Evolutionary conservation across 495 filamentous ascomycete species (phyloP).

Genomic region (Clohesyomyces aquaticus): DNA sequence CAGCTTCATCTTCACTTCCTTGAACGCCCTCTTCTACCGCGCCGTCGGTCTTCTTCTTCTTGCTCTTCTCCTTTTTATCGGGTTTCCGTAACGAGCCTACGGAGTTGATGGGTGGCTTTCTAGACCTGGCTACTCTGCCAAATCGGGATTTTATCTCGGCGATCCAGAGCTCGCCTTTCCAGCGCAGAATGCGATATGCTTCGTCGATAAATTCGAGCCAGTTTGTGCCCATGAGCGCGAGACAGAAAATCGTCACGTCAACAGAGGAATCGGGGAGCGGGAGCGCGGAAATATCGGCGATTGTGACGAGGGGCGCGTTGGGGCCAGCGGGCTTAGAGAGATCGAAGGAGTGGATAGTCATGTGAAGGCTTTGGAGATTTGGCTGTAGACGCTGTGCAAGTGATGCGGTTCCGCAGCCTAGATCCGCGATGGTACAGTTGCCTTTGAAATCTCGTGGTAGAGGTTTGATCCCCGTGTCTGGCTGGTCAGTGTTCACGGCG

Average conservation of each 20-base stretch:
- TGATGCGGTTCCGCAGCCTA: conserved; percentile 80
- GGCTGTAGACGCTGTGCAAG: conserved; percentile 65
- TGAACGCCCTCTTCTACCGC: conserved; percentile 50
- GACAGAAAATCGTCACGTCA: conserved; percentile 88
- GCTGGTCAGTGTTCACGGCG: conserved; percentile 18
- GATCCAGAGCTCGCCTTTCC: conserved; percentile 94
- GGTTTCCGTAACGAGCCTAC: conserved; percentile 47
- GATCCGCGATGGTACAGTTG: conserved; percentile 77
- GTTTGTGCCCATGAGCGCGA: conserved; percentile 98
- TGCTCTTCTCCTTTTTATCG: conserved; percentile 60
- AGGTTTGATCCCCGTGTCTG: conserved; percentile 41
- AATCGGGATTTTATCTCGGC: conserved; percentile 95
- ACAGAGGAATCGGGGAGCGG: conserved; percentile 71
- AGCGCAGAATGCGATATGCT: conserved; percentile 84
- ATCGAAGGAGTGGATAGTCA: conserved; percentile 71
- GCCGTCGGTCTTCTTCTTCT: conserved; percentile 40
- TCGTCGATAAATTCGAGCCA: conserved; percentile 96
- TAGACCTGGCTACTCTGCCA: conserved; percentile 67
- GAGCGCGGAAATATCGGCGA: conserved; percentile 83
- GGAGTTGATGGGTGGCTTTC: conserved; percentile 55
- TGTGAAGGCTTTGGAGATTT: conserved; percentile 58
- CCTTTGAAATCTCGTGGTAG: conserved; percentile 56
- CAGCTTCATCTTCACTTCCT: conserved; percentile 24
- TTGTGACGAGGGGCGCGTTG: conserved; percentile 66
- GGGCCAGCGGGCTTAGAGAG: conserved; percentile 58